Evolutionary conservation across 2,329 filamentous ascomycete species (phyloP), one percentile per base, ranked within the genome.

Genomic region (Colletotrichum navitas): DNA sequence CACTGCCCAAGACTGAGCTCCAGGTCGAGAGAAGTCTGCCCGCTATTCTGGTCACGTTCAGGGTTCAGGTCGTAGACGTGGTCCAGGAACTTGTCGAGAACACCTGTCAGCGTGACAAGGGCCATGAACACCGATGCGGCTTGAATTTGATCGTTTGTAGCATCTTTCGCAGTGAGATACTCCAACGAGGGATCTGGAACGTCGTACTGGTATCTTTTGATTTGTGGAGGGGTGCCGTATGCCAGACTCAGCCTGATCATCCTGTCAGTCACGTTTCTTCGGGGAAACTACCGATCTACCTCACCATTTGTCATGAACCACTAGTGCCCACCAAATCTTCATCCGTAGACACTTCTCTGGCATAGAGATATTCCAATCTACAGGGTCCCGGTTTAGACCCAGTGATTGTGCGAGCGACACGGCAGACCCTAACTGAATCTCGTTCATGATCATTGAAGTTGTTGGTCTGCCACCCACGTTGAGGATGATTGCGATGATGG

Each of bases 381-480:
- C 77, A 0, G 87, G 86, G 56, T 88, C 83, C 10, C 86, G 83
- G 73, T 90, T 89, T 3, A 90, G 76, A 0, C 88, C 88, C 0
- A 90, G 77, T 0, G 85, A 86, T 74, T 89, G 84, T 0, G 86
- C 85, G 51, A 90, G 79, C 0, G 86, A 84, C 10, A 89, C 81
- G 0, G 86, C 85, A 0, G 84, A 81, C 0, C 87, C 87, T 1
- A 88, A 78, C 39, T 85, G 80, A 0, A 86, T 82, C 1, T 84
- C 85, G 71, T 90, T 90, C 1, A 88, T 88, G 10, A 89, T 86
- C 76, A 90, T 85, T 1, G 87, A 88, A 1, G 88, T 89, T 4
- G 87, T 88, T 2, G 90, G 89, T 3, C 89, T 83, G 1, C 90
- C 90, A 0, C 86, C 87, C 1, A 91, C 79, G 73, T 91, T 89